phyloP scores from a whole-genome alignment of 108 stramenopile genomes.

The Cylindrotheca fusiformis region DNA sequence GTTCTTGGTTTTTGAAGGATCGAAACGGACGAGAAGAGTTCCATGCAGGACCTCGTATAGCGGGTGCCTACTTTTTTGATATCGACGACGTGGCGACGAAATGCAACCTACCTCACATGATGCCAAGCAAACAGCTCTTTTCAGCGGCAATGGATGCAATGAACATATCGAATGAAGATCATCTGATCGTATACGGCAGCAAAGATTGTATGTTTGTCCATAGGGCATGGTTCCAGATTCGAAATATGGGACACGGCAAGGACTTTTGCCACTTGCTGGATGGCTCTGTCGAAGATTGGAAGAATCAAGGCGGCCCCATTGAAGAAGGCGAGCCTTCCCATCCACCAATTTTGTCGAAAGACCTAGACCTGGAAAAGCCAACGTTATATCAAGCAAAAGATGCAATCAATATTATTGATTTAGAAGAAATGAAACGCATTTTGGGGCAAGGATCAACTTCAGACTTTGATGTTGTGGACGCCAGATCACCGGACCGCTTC shows the following conservation, averaged over 20 bases:
- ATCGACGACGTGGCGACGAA: constrained; percentile 62
- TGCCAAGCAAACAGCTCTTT: constrained; percentile 59
- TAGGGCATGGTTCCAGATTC: constrained; percentile 63
- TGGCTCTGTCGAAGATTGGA: constrained; percentile 73
- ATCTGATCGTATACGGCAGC: constrained; percentile 67
- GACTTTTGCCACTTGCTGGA: constrained; percentile 56
- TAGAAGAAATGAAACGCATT: constrained; percentile 28
- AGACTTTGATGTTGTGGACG: constrained; percentile 59
- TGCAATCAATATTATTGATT: constrained; percentile 43
- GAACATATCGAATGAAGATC: constrained; percentile 43
- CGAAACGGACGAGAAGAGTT: constrained; percentile 51
- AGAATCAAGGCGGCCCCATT: constrained; percentile 48
- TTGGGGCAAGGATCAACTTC: constrained; percentile 24
- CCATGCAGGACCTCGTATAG: constrained; percentile 53
- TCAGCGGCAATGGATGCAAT: constrained; percentile 73
- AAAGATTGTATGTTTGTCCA: constrained; percentile 52
- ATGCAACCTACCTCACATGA: constrained; percentile 65
- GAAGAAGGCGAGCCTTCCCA: constrained; percentile 32
- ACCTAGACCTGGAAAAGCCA: constrained; percentile 31
- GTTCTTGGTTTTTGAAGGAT: constrained; percentile 38
- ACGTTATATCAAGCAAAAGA: constrained; percentile 34
- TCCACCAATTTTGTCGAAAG: constrained; percentile 19
- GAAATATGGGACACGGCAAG: constrained; percentile 67
- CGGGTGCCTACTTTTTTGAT: constrained; percentile 53
- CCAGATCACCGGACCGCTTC: constrained; percentile 58